Evolutionary conservation across 768 basidiomycete genomes (phyloP).

Genomic region (Omphalotus guepiniiformis): DNA sequence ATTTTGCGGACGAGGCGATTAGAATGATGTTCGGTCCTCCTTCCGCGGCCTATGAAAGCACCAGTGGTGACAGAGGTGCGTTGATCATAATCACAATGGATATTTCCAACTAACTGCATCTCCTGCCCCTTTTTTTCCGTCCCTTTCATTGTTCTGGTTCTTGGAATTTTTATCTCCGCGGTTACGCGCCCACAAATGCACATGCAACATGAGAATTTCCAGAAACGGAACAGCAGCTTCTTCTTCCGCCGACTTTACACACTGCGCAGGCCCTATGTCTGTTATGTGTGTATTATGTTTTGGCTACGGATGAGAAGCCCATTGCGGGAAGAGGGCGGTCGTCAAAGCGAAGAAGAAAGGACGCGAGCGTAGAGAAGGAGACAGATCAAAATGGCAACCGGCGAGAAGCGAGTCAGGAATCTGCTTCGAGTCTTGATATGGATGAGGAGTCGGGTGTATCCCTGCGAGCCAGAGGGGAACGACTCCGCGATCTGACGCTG

Average conservation of each 20-base stretch:
- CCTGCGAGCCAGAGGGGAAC: conserved; percentile 3
- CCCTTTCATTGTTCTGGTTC: not conserved
- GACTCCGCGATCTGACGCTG: conserved; percentile 50
- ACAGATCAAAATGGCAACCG: too few species aligned
- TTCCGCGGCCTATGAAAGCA: too few species aligned
- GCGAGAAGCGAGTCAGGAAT: not conserved
- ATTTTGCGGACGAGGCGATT: conserved; percentile 55
- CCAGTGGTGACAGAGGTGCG: too few species aligned
- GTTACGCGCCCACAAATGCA: too few species aligned
- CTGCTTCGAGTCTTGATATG: not conserved
- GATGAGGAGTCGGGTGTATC: not conserved
- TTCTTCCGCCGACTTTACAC: conserved; percentile 43
- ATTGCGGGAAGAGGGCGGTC: conserved; percentile 22
- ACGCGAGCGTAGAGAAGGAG: too few species aligned
- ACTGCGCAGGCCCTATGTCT: conserved; percentile 76
- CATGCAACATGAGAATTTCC: too few species aligned
- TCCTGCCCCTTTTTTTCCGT: too few species aligned
- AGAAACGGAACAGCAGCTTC: not conserved
- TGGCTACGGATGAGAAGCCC: conserved; percentile 38
- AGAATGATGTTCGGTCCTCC: conserved; percentile 63
- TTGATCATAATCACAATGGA: too few species aligned
- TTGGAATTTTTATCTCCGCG: not conserved
- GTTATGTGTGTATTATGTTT: conserved; percentile 62
- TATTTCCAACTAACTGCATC: too few species aligned
- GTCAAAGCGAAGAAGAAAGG: too few species aligned